Evolutionary conservation across 495 filamentous ascomycete genomes (phyloP), one percentile per base, ranked within the genome.

Genomic region (Aspergillus nidulans): DNA sequence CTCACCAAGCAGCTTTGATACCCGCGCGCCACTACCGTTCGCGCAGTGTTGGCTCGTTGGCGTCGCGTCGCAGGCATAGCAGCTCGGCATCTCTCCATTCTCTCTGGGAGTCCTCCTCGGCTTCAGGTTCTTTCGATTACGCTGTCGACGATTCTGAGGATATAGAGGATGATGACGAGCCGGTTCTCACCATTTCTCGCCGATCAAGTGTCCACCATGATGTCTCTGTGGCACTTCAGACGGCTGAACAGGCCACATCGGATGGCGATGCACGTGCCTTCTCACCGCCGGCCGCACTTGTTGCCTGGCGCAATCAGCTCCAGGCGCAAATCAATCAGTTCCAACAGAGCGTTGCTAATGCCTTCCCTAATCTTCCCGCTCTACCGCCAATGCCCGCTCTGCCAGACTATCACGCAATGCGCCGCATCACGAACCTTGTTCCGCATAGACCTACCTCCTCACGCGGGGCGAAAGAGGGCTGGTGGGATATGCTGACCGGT

Each of bases 321-420:
- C 81, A 84, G 39, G 78, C 81, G 3, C 91, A 94, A 62, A 81
- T 94, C 60, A 87, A 92, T 49, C 85, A 91, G 34, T 77, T 91
- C 57, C 90, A 92, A 59, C 85, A 91, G 58, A 82, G 77, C 15
- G 81, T 88, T 50, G 75, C 85, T 21, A 75, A 85, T 59, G 86
- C 82, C 21, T 81, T 89, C 66, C 86, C 86, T 21, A 85, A 85
- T 48, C 75, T 91, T 32, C 85, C 83, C 38, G 75, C 76, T 36
- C 65, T 76, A 52, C 81, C 73, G 48, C 80, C 71, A 16, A 81
- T 89, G 67, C 84, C 85, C 1, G 71, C 78, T 53, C 61, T 91
- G 53, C 82, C 85, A 18, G 84, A 87, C 60, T 92, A 91, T 62
- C 85, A 92, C 63, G 79, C 80, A 66, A 83, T 90, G 68, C 85